Base-by-base conservation (phyloP, 257 asterid species). In the Fraxinus cuspidata region DNA sequence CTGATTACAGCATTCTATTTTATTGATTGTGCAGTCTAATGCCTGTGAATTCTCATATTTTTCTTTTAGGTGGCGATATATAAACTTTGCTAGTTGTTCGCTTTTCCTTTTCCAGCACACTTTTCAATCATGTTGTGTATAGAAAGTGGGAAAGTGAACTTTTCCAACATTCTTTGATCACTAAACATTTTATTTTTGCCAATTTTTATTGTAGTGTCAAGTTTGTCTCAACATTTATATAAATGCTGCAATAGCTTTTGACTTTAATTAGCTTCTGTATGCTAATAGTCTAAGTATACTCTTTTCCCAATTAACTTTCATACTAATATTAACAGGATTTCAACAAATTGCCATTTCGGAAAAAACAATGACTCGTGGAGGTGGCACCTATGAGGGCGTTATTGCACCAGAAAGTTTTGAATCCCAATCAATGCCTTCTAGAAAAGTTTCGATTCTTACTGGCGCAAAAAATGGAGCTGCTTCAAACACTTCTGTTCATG, bases 341-440 rank as follows among this genome's bases (percentile, higher is more conserved):
- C 13, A 6, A 19, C 65, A 56, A 56, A n/a, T 56, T 56, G 25
- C 31, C 35, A 71, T 56, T 56, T 81, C 1, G 49, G 44, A 28
- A 51, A 51, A 58, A 38, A 70, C n/a, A 67, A 83, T 86, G 89
- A 85, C 81, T 73, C 87, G 87, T 40, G 89, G 87, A 76, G 83
- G 82, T 56, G 76, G 80, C 78, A 51, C 76, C 53, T 76, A 64
- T 56, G 75, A 81, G 74, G 82, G 71, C 34, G 25, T 68, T 65
- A 44, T 28, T 27, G 84, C 72, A 70, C 77, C 82, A 47, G 89
- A 84, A 63, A 83, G 63, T 83, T 77, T 69, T 21, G 87, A 68
- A 64, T 81, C 56, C 64, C 70, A 70, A 63, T 51, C 69, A 70
- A 60, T 80, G 32, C 84, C 83, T 16, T 71, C 71, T 27, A 81